A percentile compares a stretch with the other conserved stretches of the same genome.
phyloP scores from a whole-genome alignment of 2,329 filamentous ascomycete genomes.

The Stachybotrys chlorohalonatus region DNA sequence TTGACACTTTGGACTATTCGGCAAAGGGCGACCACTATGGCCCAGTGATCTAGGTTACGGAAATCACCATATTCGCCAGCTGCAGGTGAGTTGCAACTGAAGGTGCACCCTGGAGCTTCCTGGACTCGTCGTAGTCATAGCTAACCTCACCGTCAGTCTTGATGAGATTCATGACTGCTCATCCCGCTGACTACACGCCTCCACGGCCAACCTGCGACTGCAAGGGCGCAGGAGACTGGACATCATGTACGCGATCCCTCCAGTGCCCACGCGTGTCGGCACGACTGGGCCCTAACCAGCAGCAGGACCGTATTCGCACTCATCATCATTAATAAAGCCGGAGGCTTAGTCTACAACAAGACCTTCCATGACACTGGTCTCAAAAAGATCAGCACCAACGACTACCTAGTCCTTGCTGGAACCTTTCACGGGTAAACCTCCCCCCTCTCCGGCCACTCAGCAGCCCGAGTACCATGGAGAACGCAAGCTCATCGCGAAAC shows the following conservation, averaged over 20 bases:
- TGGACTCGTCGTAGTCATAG: not conserved
- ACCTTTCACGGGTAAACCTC: conserved; percentile 79
- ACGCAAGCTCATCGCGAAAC: conserved; percentile 5
- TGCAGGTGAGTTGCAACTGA: too few relatives aligned
- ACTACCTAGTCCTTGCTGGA: conserved; percentile 91
- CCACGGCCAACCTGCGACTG: not conserved
- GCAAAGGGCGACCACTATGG: too few relatives aligned
- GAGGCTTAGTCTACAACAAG: conserved; percentile 91
- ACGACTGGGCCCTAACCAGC: not conserved
- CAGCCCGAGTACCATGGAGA: not conserved
- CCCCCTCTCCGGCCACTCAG: conserved; percentile 1
- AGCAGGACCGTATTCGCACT: conserved; percentile 86
- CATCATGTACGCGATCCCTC: not conserved
- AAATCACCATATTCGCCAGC: too few relatives aligned
- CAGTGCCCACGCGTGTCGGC: too few relatives aligned
- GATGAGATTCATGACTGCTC: not conserved
- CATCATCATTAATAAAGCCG: conserved; percentile 98
- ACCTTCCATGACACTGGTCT: conserved; percentile 81
- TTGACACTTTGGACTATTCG: too few relatives aligned
- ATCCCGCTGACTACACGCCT: not conserved
- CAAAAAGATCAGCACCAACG: conserved; percentile 84
- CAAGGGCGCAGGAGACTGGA: not conserved
- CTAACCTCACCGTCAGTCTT: not conserved
- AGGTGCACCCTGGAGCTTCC: too few relatives aligned
- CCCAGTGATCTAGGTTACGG: too few relatives aligned